Conservation (phyloP, 2,329 filamentous ascomycete species). For the Ophiostoma quercus region DNA sequence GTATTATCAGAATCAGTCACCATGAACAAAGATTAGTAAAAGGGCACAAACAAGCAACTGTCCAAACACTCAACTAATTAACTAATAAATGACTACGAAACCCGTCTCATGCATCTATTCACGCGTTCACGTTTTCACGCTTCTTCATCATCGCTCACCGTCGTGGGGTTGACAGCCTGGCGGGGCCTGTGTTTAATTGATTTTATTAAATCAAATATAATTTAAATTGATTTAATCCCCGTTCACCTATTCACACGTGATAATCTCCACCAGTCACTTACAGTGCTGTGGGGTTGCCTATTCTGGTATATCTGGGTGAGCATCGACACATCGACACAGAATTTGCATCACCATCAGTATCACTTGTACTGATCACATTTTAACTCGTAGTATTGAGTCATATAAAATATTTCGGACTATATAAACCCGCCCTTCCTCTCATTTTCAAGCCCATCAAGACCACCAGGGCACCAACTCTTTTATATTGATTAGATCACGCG, state of each 20-base stretch:
- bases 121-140: background rate
- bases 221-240: background rate
- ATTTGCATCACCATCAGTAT: background rate
- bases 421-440: background rate
- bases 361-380: background rate
- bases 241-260: background rate
- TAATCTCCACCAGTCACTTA: constrained; percentile 13
- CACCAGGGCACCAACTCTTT: background rate
- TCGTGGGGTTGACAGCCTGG: constrained; percentile 5
- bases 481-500: too few relatives aligned
- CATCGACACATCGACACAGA: background rate
- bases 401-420: background rate
- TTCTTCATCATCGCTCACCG: background rate
- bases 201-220: background rate
- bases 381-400: background rate
- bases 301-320: constrained; percentile 6
- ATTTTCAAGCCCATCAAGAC: background rate
- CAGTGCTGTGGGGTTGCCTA: constrained; percentile 15
- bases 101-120: background rate
- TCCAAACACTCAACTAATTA: background rate
- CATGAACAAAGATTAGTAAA: background rate
- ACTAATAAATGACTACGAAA: background rate
- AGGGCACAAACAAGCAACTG: background rate
- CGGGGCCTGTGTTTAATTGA: background rate
- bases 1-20: background rate